Conservation (phyloP, 2,329 filamentous ascomycete species). For the Neospermospora avenae region DNA sequence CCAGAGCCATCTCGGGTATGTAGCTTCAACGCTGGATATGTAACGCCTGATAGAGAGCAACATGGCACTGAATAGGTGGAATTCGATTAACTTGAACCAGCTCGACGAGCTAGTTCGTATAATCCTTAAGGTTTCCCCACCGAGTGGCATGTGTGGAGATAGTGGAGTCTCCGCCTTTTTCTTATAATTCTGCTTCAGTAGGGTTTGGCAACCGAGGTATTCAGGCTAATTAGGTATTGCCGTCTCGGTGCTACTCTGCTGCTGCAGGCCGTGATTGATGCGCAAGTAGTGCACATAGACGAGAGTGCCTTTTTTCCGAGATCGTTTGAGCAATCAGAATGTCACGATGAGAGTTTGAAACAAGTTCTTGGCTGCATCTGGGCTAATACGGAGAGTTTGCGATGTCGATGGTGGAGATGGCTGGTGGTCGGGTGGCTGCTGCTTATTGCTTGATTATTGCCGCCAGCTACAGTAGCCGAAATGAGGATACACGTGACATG, state of each 20-base stretch:
- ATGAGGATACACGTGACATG: too few relatives aligned
- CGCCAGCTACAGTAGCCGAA: not conserved
- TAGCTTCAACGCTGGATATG: conserved; percentile 11
- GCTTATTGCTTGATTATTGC: too few relatives aligned
- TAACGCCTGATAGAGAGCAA: not conserved
- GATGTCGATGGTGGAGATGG: too few relatives aligned
- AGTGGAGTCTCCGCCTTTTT: conserved; percentile 14
- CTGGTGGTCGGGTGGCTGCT: not conserved
- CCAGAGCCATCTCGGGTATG: not conserved
- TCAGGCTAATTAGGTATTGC: conserved; percentile 10
- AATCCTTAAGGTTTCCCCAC: not conserved
- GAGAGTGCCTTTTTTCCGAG: conserved; percentile 7
- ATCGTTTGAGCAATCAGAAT: not conserved
- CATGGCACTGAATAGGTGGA: conserved; percentile 10
- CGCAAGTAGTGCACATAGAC: not conserved
- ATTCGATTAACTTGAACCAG: conserved; percentile 4
- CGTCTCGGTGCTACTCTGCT: not conserved
- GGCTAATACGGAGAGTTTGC: not conserved
- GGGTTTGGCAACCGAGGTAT: conserved; percentile 4
- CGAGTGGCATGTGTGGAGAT: not conserved
- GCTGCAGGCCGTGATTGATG: not conserved
- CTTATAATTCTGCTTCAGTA: not conserved
- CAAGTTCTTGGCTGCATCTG: not conserved
- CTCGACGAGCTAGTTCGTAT: conserved; percentile 10
- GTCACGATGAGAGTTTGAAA: not conserved